These are phyloP conservation scores for Dendrobium huoshanense DNA, from an alignment of 106 monocot genomes.

Conservation along the genomic window DNA sequence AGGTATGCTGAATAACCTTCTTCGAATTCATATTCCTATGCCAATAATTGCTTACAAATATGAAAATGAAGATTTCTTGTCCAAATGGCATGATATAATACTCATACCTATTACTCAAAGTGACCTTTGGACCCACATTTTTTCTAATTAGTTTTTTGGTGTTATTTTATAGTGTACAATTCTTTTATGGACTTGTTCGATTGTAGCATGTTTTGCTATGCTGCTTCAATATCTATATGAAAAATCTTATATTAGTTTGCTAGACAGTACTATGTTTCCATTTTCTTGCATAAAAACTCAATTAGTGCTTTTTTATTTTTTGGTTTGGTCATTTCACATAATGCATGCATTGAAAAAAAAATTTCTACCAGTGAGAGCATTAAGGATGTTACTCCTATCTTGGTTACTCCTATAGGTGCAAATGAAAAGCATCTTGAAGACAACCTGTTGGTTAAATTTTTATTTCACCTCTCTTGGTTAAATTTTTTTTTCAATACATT, in stretches of 20 bases:
- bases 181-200: neutral
- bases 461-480: neutral
- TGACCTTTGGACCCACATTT: neutral
- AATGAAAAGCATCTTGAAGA: neutral
- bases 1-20: constrained; percentile 29
- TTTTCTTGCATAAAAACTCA: neutral
- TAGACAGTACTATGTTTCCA: too few species aligned
- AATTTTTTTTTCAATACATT: neutral
- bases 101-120: neutral
- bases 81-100: neutral
- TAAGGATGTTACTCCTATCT: neutral
- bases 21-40: neutral
- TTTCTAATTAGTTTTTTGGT: neutral
- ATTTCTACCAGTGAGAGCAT: neutral
- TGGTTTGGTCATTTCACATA: neutral
- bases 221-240: neutral
- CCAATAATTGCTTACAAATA: neutral
- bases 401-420: neutral
- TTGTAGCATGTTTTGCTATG: neutral
- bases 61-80: neutral
- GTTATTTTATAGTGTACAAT: neutral
- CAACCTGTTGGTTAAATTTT: neutral
- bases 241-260: too few species aligned
- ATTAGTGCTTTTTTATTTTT: neutral
- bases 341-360: neutral